phyloP scores from a whole-genome alignment of 2,329 filamentous ascomycete genomes.

The Aspergillus thermomutatus region DNA sequence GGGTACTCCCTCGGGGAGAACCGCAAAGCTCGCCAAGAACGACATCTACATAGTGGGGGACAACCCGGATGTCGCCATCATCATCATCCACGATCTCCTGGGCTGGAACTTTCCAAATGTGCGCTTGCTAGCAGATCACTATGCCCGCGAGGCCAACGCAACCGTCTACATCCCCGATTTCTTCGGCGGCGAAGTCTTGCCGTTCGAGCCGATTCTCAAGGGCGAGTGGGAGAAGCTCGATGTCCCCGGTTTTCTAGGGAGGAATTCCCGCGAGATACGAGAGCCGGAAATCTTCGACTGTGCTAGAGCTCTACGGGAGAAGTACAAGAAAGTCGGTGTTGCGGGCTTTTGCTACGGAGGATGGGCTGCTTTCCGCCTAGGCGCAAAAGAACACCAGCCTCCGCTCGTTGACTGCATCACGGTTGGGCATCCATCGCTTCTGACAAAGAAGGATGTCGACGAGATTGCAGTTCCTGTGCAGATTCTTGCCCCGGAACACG shows the following conservation, averaged over 20 bases:
- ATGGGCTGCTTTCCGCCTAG: constrained; percentile 51
- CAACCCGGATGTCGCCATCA: constrained; percentile 32
- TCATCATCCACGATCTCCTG: constrained; percentile 41
- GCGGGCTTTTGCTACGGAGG: constrained; percentile 53
- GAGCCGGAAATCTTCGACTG: constrained; percentile 37
- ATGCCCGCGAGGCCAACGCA: constrained; percentile 42
- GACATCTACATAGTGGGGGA: constrained; percentile 38
- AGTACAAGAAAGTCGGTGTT: constrained; percentile 37
- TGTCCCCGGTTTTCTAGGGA: constrained; percentile 35
- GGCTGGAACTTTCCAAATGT: constrained; percentile 47
- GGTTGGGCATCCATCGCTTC: constrained; percentile 44
- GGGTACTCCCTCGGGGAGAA: constrained; percentile 35
- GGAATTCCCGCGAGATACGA: constrained; percentile 38
- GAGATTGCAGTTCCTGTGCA: constrained; percentile 49
- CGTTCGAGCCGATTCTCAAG: constrained; percentile 25
- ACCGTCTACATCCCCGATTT: constrained; percentile 46
- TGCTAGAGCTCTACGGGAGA: constrained; percentile 32
- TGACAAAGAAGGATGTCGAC: constrained; percentile 48
- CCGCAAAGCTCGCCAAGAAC: constrained; percentile 29
- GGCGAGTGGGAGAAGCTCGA: constrained; percentile 35
- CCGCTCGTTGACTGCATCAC: constrained; percentile 47
- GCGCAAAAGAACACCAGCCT: constrained; percentile 30
- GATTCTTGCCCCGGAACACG: constrained; percentile 51
- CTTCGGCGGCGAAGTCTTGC: constrained; percentile 36
- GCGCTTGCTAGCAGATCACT: constrained; percentile 48